phyloP scores from a whole-genome alignment of 441 rosid genomes.

The Bruguiera hainesii region DNA sequence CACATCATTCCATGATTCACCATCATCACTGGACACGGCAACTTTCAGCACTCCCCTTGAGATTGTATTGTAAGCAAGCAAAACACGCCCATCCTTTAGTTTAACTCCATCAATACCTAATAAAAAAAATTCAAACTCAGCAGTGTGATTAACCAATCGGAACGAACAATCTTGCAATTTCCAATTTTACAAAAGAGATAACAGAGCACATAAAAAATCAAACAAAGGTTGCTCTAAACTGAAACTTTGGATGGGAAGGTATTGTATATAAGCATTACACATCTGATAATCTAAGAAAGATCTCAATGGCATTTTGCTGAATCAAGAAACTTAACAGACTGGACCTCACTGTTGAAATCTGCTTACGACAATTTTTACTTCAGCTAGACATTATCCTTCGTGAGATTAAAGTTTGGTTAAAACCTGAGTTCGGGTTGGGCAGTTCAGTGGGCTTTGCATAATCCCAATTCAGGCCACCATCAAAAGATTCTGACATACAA shows the following conservation, averaged over 20 bases:
- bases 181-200: neutral
- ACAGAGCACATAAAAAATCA: neutral
- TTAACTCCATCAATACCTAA: conserved; percentile 82
- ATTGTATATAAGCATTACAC: too few relatives aligned
- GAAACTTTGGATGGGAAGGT: too few relatives aligned
- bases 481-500: conserved; percentile 75
- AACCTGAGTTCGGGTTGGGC: conserved; percentile 94
- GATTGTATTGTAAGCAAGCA: conserved; percentile 73
- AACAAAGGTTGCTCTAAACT: too few relatives aligned
- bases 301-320: too few relatives aligned
- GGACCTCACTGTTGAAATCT: too few relatives aligned
- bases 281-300: too few relatives aligned
- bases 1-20: conserved; percentile 69
- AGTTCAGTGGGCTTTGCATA: conserved; percentile 63
- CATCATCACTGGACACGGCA: conserved; percentile 69
- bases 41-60: conserved; percentile 83
- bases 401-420: neutral
- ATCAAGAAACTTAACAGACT: too few relatives aligned
- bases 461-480: conserved; percentile 76
- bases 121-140: conserved; percentile 13
- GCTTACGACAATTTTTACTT: too few relatives aligned
- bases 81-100: conserved; percentile 58
- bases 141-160: neutral
- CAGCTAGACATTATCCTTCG: too few relatives aligned
- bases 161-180: neutral